These are phyloP conservation scores for Coemansia sp. DNA, from an alignment of 192 early-diverging fungal genomes.

Conservation along the genomic window DNA sequence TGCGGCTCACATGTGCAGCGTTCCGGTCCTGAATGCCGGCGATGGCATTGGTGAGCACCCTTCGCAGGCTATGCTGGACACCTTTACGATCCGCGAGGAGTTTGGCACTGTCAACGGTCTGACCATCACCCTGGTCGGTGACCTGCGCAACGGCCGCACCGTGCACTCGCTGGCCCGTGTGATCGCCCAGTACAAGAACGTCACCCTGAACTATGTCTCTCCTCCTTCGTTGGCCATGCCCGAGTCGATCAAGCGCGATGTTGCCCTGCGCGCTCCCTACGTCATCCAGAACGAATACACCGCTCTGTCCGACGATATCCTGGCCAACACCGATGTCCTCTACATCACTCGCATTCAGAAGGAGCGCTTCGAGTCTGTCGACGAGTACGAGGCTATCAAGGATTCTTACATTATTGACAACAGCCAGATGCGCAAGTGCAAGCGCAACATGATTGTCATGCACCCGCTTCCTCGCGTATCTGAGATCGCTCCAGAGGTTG, in stretches of 20 bases:
- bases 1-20: slow-evolving; percentile 84
- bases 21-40: slow-evolving; percentile 95
- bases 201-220: slow-evolving; percentile 91
- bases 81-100: slow-evolving; percentile 93
- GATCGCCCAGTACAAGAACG: slow-evolving; percentile 80
- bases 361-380: slow-evolving; percentile 79
- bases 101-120: slow-evolving; percentile 95
- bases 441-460: slow-evolving; percentile 98
- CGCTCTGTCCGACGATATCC: slow-evolving; percentile 71
- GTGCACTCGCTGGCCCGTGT: slow-evolving; percentile 94
- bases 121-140: slow-evolving; percentile 93
- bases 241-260: slow-evolving; percentile 72
- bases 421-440: slow-evolving; percentile 79
- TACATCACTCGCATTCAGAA: slow-evolving; percentile 97
- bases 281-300: slow-evolving; percentile 69
- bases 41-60: slow-evolving; percentile 98
- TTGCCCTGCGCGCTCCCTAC: slow-evolving; percentile 57
- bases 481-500: slow-evolving; percentile 96
- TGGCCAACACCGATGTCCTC: slow-evolving; percentile 87
- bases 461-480: slow-evolving; percentile 93
- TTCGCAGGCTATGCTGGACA: slow-evolving; percentile 92
- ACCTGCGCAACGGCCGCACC: slow-evolving; percentile 96
- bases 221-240: slow-evolving; percentile 85
- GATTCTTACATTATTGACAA: slow-evolving; percentile 85
- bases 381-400: slow-evolving; percentile 81